phyloP scores from a whole-genome alignment of 345 rosid genomes.

The Gossypium turneri region DNA sequence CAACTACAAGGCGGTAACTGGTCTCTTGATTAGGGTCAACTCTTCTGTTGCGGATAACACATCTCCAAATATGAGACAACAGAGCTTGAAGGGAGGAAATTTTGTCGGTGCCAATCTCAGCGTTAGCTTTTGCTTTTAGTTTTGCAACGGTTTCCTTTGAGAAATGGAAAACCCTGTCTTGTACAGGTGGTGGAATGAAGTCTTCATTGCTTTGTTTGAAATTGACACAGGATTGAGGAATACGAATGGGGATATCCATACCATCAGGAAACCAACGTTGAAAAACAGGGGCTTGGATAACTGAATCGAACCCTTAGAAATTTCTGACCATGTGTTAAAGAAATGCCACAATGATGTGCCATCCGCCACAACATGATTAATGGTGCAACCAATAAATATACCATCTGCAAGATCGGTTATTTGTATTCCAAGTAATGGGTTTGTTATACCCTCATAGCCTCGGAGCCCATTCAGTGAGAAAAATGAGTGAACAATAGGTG shows the following conservation, averaged over 20 bases:
- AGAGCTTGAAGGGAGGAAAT: constrained; percentile 48
- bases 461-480: constrained; percentile 37
- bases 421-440: constrained; percentile 43
- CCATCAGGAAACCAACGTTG: constrained; percentile 11
- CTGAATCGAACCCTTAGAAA: constrained; percentile 15
- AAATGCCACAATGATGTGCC: constrained; percentile 44
- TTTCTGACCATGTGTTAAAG: constrained; percentile 44
- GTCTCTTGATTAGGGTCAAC: constrained; percentile 16
- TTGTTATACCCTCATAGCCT: constrained; percentile 28
- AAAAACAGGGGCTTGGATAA: constrained; percentile 17
- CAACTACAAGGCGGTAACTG: not conserved
- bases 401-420: constrained; percentile 45
- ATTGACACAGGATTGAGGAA: constrained; percentile 6
- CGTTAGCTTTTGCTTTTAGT: constrained; percentile 42
- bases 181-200: not conserved
- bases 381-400: constrained; percentile 36
- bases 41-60: constrained; percentile 9
- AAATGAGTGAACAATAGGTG: constrained; percentile 26
- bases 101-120: constrained; percentile 20
- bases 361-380: constrained; percentile 35
- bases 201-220: not conserved
- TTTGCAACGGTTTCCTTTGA: constrained; percentile 21
- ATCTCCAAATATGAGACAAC: constrained; percentile 35
- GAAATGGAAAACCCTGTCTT: constrained; percentile 34
- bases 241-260: constrained; percentile 3